These are phyloP conservation scores for Metschnikowia aberdeeniae DNA, from an alignment of 805 yeast species.

Conservation along the genomic window DNA sequence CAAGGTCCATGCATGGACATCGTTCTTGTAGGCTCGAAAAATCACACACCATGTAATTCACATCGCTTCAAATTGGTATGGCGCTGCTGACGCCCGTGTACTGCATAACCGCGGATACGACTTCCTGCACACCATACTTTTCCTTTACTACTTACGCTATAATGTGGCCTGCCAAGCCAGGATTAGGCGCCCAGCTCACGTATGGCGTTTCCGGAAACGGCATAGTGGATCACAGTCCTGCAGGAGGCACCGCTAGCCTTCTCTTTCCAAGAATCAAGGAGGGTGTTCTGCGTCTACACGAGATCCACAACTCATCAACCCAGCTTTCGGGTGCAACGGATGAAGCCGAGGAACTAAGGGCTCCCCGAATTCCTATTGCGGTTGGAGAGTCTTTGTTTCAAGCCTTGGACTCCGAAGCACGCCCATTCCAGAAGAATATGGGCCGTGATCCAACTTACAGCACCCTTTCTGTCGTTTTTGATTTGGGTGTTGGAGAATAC, in stretches of 20 bases:
- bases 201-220: constrained; percentile 17
- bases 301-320: constrained; percentile 10
- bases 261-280: constrained; percentile 12
- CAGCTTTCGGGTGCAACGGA: constrained; percentile 2
- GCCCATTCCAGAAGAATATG: constrained; percentile 7
- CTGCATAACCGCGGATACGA: not conserved
- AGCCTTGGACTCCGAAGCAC: constrained; percentile 10
- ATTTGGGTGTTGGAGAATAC: constrained; percentile 14
- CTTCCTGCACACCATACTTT: not conserved
- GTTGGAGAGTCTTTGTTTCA: constrained; percentile 4
- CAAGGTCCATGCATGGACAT: no score
- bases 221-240: not conserved
- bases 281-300: constrained; percentile 9
- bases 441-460: constrained; percentile 13
- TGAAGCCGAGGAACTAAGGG: not conserved
- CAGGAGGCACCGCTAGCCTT: constrained; percentile 1
- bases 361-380: not conserved
- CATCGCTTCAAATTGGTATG: no score
- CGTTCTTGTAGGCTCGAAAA: no score
- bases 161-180: constrained; percentile 17
- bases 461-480: constrained; percentile 6
- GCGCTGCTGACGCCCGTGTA: no score
- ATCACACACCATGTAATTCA: no score
- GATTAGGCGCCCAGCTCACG: constrained; percentile 16
- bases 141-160: constrained; percentile 1